Evolutionary conservation across 345 rosid genomes (phyloP).

Genomic region (Carallia brachiata): DNA sequence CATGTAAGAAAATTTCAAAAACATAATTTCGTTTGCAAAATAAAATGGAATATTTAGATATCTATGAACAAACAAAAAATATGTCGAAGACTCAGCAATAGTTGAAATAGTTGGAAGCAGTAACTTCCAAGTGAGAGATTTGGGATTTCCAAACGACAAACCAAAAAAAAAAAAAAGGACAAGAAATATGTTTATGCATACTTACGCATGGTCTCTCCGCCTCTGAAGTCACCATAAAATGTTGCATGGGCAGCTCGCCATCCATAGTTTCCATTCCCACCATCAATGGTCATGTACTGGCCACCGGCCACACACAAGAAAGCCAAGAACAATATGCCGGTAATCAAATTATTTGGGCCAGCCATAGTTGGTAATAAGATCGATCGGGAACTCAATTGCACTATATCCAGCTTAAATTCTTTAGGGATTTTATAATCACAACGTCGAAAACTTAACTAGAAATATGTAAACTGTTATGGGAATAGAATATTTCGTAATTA

Average conservation of each 20-base stretch:
- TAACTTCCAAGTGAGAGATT: too few species aligned
- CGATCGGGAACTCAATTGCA: too few species aligned
- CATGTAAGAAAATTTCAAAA: not conserved
- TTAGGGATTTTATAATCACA: too few species aligned
- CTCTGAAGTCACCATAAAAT: constrained; percentile 46
- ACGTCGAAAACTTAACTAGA: too few species aligned
- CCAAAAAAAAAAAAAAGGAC: not conserved
- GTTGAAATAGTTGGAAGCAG: too few species aligned
- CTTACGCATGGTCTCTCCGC: constrained; percentile 47
- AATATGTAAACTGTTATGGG: too few species aligned
- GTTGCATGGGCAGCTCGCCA: constrained; percentile 50
- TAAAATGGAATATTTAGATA: too few species aligned
- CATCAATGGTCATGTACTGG: not conserved
- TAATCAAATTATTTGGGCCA: not conserved
- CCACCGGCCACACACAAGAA: not conserved
- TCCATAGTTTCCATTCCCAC: not conserved
- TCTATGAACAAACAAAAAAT: not conserved
- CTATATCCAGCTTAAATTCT: too few species aligned
- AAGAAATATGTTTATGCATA: not conserved
- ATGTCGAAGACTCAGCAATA: not conserved
- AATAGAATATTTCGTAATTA: too few species aligned
- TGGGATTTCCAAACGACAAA: not conserved
- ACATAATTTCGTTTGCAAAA: too few species aligned
- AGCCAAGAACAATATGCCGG: not conserved
- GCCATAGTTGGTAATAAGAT: constrained; percentile 5